Evolutionary conservation across 169 alveolate genomes (phyloP).

Genomic region (Fabrea salina): DNA sequence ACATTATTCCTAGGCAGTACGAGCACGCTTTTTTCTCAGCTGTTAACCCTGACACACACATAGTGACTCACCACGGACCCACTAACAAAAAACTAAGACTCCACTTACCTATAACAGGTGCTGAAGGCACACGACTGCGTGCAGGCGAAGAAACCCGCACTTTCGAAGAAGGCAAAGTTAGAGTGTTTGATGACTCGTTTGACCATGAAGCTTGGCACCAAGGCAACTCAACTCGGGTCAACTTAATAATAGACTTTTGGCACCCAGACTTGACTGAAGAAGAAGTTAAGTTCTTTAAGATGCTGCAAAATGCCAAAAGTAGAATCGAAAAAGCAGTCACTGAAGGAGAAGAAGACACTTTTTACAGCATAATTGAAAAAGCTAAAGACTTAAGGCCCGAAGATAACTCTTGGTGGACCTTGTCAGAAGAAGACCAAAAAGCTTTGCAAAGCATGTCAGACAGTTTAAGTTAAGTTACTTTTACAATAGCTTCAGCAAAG

Average conservation of each 20-base stretch:
- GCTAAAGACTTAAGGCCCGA: constrained; percentile 35
- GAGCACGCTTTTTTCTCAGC: constrained; percentile 72
- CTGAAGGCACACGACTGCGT: constrained; percentile 61
- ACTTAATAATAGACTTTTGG: constrained; percentile 71
- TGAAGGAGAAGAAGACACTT: constrained; percentile 59
- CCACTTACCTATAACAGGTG: constrained; percentile 61
- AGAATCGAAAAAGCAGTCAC: constrained; percentile 83
- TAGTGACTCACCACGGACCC: constrained; percentile 70
- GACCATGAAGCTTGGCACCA: constrained; percentile 83
- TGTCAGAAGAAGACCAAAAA: neutral
- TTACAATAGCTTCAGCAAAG: neutral
- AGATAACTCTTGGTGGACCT: constrained; percentile 27
- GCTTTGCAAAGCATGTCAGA: neutral
- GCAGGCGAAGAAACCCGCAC: constrained; percentile 58
- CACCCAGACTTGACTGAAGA: constrained; percentile 70
- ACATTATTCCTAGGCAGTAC: constrained; percentile 41
- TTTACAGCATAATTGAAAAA: constrained; percentile 52
- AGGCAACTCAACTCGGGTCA: constrained; percentile 61
- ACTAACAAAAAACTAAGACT: constrained; percentile 71
- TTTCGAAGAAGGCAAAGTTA: constrained; percentile 53
- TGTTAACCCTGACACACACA: constrained; percentile 64
- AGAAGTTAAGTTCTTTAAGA: constrained; percentile 63
- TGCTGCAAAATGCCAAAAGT: constrained; percentile 47
- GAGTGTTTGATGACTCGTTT: constrained; percentile 73
- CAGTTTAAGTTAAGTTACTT: neutral